A percentile compares a stretch with the other conserved stretches of the same genome.
These are phyloP conservation scores for Tephrocybe sp. DNA, from an alignment of 768 basidiomycete species.

Conservation along the genomic window DNA sequence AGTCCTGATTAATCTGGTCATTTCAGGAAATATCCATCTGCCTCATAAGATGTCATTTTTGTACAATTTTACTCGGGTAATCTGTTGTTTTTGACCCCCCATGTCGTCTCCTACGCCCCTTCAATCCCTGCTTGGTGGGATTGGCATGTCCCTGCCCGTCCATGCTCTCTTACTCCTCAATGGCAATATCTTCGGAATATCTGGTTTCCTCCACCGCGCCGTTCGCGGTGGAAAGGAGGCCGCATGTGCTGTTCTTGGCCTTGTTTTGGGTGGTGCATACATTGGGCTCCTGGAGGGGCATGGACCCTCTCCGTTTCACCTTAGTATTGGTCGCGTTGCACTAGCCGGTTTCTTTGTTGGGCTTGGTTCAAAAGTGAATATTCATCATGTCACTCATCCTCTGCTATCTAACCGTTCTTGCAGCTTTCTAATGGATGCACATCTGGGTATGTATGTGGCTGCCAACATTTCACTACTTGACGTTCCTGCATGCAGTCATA, in stretches of 20 bases:
- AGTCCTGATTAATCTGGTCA: background rate
- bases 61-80: background rate
- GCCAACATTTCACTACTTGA: background rate
- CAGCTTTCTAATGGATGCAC: slow-evolving; percentile 66
- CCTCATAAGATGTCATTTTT: background rate
- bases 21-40: slow-evolving; percentile 5
- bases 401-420: slow-evolving; percentile 5
- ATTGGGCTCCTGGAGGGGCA: slow-evolving; percentile 40
- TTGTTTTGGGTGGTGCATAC: slow-evolving; percentile 48
- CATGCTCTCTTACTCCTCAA: slow-evolving; percentile 55
- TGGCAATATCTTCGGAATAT: slow-evolving; percentile 59
- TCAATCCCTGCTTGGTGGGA: slow-evolving; percentile 55
- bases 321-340: slow-evolving; percentile 30
- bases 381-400: background rate
- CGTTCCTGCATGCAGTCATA: slow-evolving; percentile 44
- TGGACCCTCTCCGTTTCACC: slow-evolving; percentile 26
- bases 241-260: slow-evolving; percentile 39
- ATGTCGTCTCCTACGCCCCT: slow-evolving; percentile 47
- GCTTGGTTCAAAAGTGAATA: slow-evolving; percentile 52
- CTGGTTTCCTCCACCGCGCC: slow-evolving; percentile 58
- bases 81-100: slow-evolving; percentile 1
- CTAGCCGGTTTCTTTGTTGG: slow-evolving; percentile 59
- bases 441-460: slow-evolving; percentile 44
- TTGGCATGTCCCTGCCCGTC: slow-evolving; percentile 50
- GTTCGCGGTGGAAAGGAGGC: slow-evolving; percentile 45